Percentiles rank a stretch among this genome's conserved stretches.
These are phyloP conservation scores for Mayamaea pseudoterrestris DNA, from an alignment of 108 stramenopile genomes.

Conservation along the genomic window DNA sequence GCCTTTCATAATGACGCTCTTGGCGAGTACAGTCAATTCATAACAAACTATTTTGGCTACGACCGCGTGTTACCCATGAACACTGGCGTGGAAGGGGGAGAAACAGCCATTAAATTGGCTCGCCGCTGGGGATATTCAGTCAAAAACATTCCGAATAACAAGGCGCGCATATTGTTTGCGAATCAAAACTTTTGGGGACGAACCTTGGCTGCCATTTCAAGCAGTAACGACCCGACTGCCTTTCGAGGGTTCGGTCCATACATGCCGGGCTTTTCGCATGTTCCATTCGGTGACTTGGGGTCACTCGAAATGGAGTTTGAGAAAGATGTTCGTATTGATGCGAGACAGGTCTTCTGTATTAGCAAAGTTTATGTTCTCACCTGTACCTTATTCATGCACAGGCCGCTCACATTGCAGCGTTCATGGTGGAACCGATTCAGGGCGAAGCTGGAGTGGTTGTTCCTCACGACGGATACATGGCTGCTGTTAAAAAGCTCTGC, in stretches of 20 bases:
- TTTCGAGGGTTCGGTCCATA: constrained; percentile 90
- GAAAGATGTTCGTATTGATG: constrained; percentile 37
- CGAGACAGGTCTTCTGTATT: neutral
- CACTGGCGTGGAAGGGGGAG: constrained; percentile 98
- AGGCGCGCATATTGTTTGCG: constrained; percentile 89
- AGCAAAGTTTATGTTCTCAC: neutral
- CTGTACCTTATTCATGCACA: neutral
- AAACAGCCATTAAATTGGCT: constrained; percentile 94
- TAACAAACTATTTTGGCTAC: constrained; percentile 87
- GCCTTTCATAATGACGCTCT: constrained; percentile 97
- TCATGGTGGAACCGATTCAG: constrained; percentile 99
- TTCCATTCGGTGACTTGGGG: constrained; percentile 83
- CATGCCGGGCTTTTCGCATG: constrained; percentile 87
- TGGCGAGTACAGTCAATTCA: constrained; percentile 85
- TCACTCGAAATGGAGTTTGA: constrained; percentile 80
- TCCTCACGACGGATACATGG: constrained; percentile 93
- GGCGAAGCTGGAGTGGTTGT: constrained; percentile 99
- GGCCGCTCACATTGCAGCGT: constrained; percentile 79
- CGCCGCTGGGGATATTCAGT: constrained; percentile 89
- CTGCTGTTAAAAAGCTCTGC: constrained; percentile 76
- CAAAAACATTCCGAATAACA: constrained; percentile 85
- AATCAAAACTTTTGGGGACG: constrained; percentile 99
- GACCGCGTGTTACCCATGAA: constrained; percentile 99
- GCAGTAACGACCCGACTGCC: constrained; percentile 90
- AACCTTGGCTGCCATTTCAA: constrained; percentile 95